These are phyloP conservation scores for Aspergillus oerlinghausenensis DNA, from an alignment of 2,329 filamentous ascomycete species.

Conservation along the genomic window DNA sequence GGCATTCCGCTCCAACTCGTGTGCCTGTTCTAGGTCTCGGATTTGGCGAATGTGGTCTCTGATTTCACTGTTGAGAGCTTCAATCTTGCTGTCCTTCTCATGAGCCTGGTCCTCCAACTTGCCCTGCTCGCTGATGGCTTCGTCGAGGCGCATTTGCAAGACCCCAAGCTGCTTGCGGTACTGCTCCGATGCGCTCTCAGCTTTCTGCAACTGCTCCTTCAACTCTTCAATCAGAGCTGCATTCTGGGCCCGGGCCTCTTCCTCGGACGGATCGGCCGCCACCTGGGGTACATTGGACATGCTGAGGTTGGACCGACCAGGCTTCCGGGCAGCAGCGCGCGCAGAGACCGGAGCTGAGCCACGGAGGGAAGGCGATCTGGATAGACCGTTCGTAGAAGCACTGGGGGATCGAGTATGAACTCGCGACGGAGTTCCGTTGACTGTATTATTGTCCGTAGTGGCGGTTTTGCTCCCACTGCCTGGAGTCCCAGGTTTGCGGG, in stretches of 20 bases:
- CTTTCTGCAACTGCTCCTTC: slow-evolving; percentile 74
- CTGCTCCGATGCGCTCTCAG: slow-evolving; percentile 72
- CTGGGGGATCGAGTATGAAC: slow-evolving; percentile 47
- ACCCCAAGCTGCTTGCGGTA: slow-evolving; percentile 80
- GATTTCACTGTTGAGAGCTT: slow-evolving; percentile 77
- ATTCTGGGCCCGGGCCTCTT: slow-evolving; percentile 74
- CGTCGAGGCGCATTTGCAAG: slow-evolving; percentile 79
- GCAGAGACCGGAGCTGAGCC: slow-evolving; percentile 58
- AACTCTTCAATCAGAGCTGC: slow-evolving; percentile 77
- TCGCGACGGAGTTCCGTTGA: slow-evolving; percentile 34
- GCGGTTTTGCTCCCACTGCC: slow-evolving; percentile 30
- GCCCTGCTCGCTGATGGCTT: slow-evolving; percentile 74
- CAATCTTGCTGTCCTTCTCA: slow-evolving; percentile 78
- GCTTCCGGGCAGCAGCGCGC: slow-evolving; percentile 64
- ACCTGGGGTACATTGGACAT: slow-evolving; percentile 42
- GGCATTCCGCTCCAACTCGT: slow-evolving; percentile 82
- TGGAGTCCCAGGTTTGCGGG: slow-evolving; percentile 39
- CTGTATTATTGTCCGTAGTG: slow-evolving; percentile 23
- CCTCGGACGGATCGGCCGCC: slow-evolving; percentile 52
- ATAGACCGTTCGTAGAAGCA: slow-evolving; percentile 44
- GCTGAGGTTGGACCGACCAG: slow-evolving; percentile 41
- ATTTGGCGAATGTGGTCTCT: slow-evolving; percentile 77
- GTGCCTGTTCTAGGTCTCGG: slow-evolving; percentile 86
- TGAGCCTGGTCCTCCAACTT: slow-evolving; percentile 84
- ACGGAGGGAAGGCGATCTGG: slow-evolving; percentile 63